Percentiles rank a stretch among this genome's conserved stretches.
Evolutionary conservation across 805 yeast genomes (phyloP).

Genomic region (Metschnikowia lachancei): DNA sequence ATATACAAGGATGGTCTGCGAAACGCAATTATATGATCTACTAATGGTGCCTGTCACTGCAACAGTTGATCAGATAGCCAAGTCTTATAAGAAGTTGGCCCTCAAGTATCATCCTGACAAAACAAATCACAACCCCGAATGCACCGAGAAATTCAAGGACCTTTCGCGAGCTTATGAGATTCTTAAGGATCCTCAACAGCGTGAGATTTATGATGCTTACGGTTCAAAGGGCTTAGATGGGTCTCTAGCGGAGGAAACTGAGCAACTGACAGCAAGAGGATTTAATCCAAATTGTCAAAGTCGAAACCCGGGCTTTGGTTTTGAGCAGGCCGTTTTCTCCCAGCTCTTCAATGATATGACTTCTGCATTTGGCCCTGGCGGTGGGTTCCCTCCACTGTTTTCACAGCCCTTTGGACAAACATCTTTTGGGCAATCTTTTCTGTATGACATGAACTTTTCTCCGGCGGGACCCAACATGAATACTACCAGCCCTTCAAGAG

Average conservation of each 20-base stretch:
- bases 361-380: constrained; percentile 21
- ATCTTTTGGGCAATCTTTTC: constrained; percentile 8
- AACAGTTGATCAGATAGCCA: constrained; percentile 42
- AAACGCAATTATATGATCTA: constrained; percentile 35
- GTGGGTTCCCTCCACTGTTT: not conserved
- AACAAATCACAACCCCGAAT: constrained; percentile 47
- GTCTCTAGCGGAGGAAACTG: not conserved
- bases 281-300: constrained; percentile 2
- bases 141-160: constrained; percentile 56
- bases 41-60: constrained; percentile 33
- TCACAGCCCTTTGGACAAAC: too few relatives aligned
- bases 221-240: constrained; percentile 48
- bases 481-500: constrained; percentile 2
- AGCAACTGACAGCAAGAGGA: constrained; percentile 5
- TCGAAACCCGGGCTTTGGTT: constrained; percentile 12
- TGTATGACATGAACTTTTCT: constrained; percentile 4
- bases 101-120: constrained; percentile 66
- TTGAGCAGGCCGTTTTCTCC: constrained; percentile 27
- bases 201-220: constrained; percentile 51
- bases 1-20: constrained; percentile 18
- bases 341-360: constrained; percentile 38
- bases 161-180: constrained; percentile 67
- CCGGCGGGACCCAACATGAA: not conserved
- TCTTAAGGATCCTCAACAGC: constrained; percentile 45
- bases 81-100: constrained; percentile 39